These are phyloP conservation scores for Magnusiomyces suaveolens DNA, from an alignment of 1,139 yeast species.

Conservation along the genomic window DNA sequence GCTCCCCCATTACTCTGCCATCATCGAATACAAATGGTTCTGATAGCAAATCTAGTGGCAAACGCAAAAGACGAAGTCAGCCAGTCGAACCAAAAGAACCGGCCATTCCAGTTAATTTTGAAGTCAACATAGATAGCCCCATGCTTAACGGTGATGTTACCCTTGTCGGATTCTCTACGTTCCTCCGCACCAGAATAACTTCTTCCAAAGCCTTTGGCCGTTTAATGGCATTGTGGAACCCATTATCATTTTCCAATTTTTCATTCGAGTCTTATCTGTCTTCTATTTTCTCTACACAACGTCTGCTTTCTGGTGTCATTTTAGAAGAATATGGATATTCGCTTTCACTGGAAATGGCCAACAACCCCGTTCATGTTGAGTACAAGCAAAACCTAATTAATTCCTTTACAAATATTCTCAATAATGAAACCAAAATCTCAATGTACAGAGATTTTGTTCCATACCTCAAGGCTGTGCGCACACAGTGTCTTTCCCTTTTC, in stretches of 20 bases:
- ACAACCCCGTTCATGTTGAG: constrained; percentile 16
- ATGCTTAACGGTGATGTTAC: constrained; percentile 86
- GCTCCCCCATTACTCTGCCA: constrained; percentile 37
- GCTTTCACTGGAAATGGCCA: constrained; percentile 19
- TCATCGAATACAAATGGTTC: constrained; percentile 6
- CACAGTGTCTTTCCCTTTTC: constrained; percentile 76
- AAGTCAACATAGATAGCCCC: constrained; percentile 83
- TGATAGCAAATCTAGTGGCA: constrained; percentile 15
- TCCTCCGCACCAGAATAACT: constrained; percentile 65
- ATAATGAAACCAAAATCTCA: constrained; percentile 39
- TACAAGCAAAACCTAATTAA: constrained; percentile 23
- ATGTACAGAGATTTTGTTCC: constrained; percentile 79
- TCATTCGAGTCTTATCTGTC: constrained; percentile 33
- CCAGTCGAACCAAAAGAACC: constrained; percentile 12
- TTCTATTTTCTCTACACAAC: constrained; percentile 72
- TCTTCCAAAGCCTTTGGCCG: constrained; percentile 73
- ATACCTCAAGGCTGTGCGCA: constrained; percentile 70
- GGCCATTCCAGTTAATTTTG: constrained; percentile 19
- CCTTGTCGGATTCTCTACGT: constrained; percentile 65
- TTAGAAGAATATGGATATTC: constrained; percentile 60
- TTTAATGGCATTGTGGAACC: constrained; percentile 48
- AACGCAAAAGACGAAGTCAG: constrained; percentile 19
- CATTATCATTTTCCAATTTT: constrained; percentile 22
- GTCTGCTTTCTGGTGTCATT: constrained; percentile 58
- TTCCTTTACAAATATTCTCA: constrained; percentile 37